Base-by-base conservation (phyloP, 768 basidiomycete species). In the Chiua virens region DNA sequence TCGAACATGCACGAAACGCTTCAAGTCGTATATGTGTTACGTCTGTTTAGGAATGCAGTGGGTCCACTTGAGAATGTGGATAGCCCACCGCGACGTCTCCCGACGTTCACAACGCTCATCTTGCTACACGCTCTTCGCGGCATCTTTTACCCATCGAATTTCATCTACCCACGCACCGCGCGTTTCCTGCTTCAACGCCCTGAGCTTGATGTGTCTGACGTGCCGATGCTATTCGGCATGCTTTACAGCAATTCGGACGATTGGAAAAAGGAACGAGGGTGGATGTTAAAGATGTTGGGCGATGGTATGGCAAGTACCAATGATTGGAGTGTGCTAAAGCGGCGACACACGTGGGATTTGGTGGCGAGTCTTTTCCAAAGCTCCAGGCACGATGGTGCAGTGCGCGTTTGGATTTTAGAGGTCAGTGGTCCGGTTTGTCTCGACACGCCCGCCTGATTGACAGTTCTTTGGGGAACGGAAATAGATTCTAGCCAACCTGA, bases 131-230 rank as follows among this genome's bases (percentile, higher is more conserved):
- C 91, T 3, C 71, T 97, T 5, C 79, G 87, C 25, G 84, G 83
- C 1, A 76, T 96, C 30, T 95, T 93, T 70, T 87, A 91, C 54
- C 94, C 96, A 0, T 85, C 89, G 2, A 85, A 87, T 45, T 90
- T 92, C 67, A 84, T 91, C 39, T 98, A 96, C 63, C 92, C 95
- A 0, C 72, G 87, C 15, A 89, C 87, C 1, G 84, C 90, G 1
- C 80, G 89, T 5, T 98, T 97, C 77, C 79, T 98, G 6, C 79
- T 98, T 0, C 94, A 97, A 68, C 83, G 96, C 2, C 86, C 92
- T 1, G 79, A 83, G 48, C 71, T 98, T 8, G 95, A 98, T 60
- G 71, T 73, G 1, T 73, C 72, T 1, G 95, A 98, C 62, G 90
- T 98, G 0, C 96, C 96, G 0, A 85, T 98, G 85, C 71, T 99